Base-by-base conservation (phyloP, 352 stramenopile genomes). In the Phytophthora sojae region DNA sequence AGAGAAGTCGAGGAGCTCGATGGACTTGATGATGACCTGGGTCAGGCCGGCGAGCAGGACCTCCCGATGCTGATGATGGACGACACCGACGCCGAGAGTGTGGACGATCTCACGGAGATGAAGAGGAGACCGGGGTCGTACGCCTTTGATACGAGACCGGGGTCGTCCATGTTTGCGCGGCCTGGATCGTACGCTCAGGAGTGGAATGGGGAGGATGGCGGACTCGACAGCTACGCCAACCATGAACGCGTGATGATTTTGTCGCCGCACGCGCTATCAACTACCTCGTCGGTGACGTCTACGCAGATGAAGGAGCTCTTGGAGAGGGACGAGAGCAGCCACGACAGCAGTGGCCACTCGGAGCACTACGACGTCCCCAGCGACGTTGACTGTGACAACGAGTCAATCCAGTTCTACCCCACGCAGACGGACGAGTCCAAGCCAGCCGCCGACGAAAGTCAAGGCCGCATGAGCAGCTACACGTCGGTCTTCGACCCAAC, bases 321-420 rank as follows among this genome's bases (percentile, higher is more conserved):
- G 67, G 67, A 80, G 11, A 65, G 64, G 39, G 73, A 79, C 45
- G 66, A 71, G 17, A 75, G 69, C 52, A 68, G 56, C 49, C 62
- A 77, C 59, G 63, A 67, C 6, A 74, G 62, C 26, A 73, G 73
- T 54, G 54, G 23, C 12, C 45, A 25, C 30, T 73, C 61, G 1
- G 60, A 59, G 32, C 39, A 3, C 50, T 71, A 66, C 37, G 64
- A 68, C 6, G 58, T 55, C 9, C 47, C 42, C n/a, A 79, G 71
- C 39, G 69, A 77, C 19, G 64, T 55, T 3, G 77, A 83, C 26
- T 21, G 64, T 37, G 73, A 75, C 3, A 69, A 62, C 7, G 57
- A 77, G 15, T 78, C 76, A 25, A 80, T 88, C 47, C 73, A 86
- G 57, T 88, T 86, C 54, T 81, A 83, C 47, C 78, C 81, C 6